A percentile compares a stretch with the other conserved stretches of the same genome.
Evolutionary conservation across 208 protist genomes (phyloP).

Genomic region (Balamuthia mandrillaris): DNA sequence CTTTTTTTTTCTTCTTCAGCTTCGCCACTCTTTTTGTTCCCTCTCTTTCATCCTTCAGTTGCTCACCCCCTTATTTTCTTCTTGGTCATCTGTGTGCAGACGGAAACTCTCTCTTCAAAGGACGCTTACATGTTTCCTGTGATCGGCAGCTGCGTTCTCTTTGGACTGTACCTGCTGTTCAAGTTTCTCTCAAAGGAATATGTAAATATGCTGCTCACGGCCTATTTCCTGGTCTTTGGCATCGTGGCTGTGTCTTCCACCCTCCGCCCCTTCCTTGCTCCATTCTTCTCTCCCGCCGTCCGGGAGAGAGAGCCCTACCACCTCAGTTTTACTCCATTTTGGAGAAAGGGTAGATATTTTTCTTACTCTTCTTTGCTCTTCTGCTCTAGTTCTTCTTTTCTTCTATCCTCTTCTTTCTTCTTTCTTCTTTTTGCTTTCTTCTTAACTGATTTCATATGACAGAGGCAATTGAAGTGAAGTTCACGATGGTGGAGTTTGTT

Average conservation of each 20-base stretch:
- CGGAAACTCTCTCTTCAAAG: conserved; percentile 44
- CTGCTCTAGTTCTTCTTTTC: no score
- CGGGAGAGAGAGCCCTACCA: neutral
- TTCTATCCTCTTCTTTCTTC: no score
- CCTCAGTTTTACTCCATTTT: no score
- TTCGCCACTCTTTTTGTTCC: no score
- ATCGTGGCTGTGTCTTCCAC: conserved; percentile 46
- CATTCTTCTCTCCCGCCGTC: neutral
- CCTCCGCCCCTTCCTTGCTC: neutral
- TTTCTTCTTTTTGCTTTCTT: no score
- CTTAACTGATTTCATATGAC: no score
- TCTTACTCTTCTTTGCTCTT: no score
- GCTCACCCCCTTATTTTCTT: neutral
- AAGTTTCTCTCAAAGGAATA: conserved; percentile 62
- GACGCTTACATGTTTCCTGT: conserved; percentile 71
- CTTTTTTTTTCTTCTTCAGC: no score
- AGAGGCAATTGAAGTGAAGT: no score
- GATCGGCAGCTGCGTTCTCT: conserved; percentile 56
- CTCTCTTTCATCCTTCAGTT: no score
- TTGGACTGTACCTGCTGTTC: conserved; percentile 67
- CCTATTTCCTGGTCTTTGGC: conserved; percentile 65
- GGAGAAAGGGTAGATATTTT: no score
- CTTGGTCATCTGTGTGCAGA: neutral
- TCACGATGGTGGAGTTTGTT: neutral
- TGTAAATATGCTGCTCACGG: conserved; percentile 61